Evolutionary conservation across 2,329 filamentous ascomycete genomes (phyloP), one percentile per base, ranked within the genome.

Genomic region (Exophiala aquamarina): DNA sequence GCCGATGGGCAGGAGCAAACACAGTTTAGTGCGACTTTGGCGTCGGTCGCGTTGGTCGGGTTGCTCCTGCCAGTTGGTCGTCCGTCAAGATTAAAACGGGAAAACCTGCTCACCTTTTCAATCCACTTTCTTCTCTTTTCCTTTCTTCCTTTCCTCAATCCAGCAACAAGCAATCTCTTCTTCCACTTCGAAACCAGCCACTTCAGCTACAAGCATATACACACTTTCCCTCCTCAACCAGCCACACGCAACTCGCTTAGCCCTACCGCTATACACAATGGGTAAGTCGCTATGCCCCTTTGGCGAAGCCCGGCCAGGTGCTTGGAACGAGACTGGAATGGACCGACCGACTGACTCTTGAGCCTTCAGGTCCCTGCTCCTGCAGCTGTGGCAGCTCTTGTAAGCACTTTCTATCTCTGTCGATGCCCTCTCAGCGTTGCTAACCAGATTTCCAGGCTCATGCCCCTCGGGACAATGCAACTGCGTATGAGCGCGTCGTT

Each of bases 341-440:
- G n/a, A n/a, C n/a, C n/a, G n/a, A n/a, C n/a, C 41, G 17, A 28
- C 54, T 56, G 48, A 56, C 48, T 44, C 20, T 9, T 18, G 17
- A 19, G 6, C 4, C 33, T 43, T 36, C 36, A 57, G 54, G 52
- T 55, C 54, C 54, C 36, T 58, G 54, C 44, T 39, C 21, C 28
- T 57, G 54, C 47, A 52, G 45, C 43, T 57, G 54, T 29, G 54
- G 56, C 39, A 43, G 49, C 37, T 32, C 50, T 47, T 32, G 71
- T 59, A 5, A 71, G 71, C 1, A 58, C n/a, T n/a, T 65, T 1
- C 70, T 76, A 4, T 77, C 78, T 1, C 76, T 76, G 0, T 67
- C 69, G 11, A 73, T 78, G 19, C 73, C n/a, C 7, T 79, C 47
- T 73, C 71, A 33, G 10, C 5, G 3, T 32, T 13, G 41, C 43